A percentile compares a stretch with the other conserved stretches of the same genome.
Evolutionary conservation across 2,329 filamentous ascomycete genomes (phyloP).

Genomic region (Xylaria digitata): DNA sequence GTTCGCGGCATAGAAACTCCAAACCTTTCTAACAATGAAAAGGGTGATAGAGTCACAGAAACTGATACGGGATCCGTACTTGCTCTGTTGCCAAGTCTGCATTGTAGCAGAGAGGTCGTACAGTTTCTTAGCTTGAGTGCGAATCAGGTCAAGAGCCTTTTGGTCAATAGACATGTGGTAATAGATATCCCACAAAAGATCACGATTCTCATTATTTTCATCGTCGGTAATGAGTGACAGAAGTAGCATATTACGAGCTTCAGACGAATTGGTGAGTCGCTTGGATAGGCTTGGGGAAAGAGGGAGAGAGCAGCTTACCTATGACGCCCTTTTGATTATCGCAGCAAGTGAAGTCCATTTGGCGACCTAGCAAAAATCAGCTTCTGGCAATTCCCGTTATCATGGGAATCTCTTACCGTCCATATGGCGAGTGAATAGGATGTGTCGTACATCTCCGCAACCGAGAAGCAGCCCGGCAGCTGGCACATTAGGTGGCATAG

Average conservation of each 20-base stretch:
- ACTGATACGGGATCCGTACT: constrained; percentile 58
- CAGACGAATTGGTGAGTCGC: constrained; percentile 9
- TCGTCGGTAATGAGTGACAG: constrained; percentile 62
- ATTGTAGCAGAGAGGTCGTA: constrained; percentile 52
- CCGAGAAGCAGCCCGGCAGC: constrained; percentile 61
- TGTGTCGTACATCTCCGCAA: constrained; percentile 66
- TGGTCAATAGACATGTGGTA: constrained; percentile 63
- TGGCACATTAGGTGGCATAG: constrained; percentile 21
- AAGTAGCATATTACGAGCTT: constrained; percentile 65
- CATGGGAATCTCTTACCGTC: constrained; percentile 49
- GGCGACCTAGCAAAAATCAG: constrained; percentile 46
- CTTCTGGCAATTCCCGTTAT: not conserved
- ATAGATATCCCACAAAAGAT: constrained; percentile 64
- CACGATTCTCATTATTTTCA: constrained; percentile 38
- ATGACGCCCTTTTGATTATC: constrained; percentile 64
- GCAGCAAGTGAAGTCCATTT: constrained; percentile 67
- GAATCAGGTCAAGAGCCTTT: constrained; percentile 52
- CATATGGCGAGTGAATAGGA: constrained; percentile 64
- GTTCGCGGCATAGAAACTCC: constrained; percentile 51
- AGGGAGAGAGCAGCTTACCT: constrained; percentile 53
- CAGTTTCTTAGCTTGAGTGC: constrained; percentile 58
- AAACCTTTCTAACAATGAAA: constrained; percentile 54
- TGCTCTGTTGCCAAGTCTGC: constrained; percentile 57
- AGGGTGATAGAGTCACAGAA: constrained; percentile 64
- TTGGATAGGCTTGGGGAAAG: not conserved